These are phyloP conservation scores for Phylloporus rhodoxanthus DNA, from an alignment of 768 basidiomycete species.

Conservation along the genomic window DNA sequence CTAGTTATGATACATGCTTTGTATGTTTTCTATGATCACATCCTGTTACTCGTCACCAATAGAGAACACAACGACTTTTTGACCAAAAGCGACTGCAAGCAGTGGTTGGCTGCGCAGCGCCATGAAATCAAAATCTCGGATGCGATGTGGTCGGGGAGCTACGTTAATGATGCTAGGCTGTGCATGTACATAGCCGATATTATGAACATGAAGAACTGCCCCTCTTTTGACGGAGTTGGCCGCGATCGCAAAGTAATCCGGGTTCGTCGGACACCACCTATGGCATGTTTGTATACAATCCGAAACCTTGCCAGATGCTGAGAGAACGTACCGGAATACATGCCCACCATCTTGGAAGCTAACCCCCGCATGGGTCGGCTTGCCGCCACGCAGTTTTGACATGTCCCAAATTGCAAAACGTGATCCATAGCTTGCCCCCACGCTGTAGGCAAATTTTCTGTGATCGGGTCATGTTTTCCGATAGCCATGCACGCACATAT, in stretches of 20 bases:
- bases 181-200: conserved; percentile 56
- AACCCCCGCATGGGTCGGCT: conserved; percentile 55
- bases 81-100: conserved; percentile 63
- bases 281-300: conserved; percentile 1
- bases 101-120: conserved; percentile 53
- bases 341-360: conserved; percentile 64
- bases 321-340: conserved; percentile 50
- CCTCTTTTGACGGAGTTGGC: conserved; percentile 53
- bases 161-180: conserved; percentile 57
- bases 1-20: conserved; percentile 17
- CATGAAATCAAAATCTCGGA: conserved; percentile 77
- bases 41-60: conserved; percentile 53
- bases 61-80: conserved; percentile 52
- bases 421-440: conserved; percentile 72
- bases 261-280: conserved; percentile 75
- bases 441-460: conserved; percentile 34
- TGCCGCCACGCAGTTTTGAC: conserved; percentile 64
- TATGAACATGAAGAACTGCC: conserved; percentile 66
- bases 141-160: conserved; percentile 54
- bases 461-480: not conserved
- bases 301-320: not conserved
- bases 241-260: conserved; percentile 75
- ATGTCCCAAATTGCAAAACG: conserved; percentile 75
- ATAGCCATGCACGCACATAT: conserved; percentile 53
- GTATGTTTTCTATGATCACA: conserved; percentile 10